phyloP scores from a whole-genome alignment of 495 filamentous ascomycete species.

The Cairneyella variabilis region DNA sequence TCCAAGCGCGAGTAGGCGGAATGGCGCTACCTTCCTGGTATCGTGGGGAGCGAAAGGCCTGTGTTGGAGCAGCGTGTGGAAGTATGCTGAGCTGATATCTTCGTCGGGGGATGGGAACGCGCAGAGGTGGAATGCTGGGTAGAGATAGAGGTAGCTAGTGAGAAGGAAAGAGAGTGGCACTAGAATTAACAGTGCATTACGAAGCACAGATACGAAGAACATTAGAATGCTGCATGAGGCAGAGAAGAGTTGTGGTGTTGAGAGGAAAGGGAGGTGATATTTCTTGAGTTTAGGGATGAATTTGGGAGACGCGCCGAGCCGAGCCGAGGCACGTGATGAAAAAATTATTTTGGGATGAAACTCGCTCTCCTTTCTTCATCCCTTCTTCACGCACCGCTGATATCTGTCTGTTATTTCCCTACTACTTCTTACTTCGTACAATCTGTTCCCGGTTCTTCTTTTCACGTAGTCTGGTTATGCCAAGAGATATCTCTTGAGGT shows the following conservation, averaged over 20 bases:
- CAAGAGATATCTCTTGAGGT: too few species aligned
- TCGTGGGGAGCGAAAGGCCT: neutral
- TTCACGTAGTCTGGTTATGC: too few species aligned
- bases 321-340: too few species aligned
- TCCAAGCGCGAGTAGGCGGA: conserved; percentile 84
- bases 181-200: conserved; percentile 59
- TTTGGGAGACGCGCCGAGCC: too few species aligned
- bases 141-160: conserved; percentile 81
- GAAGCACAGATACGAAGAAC: conserved; percentile 55
- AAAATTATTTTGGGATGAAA: too few species aligned
- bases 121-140: conserved; percentile 76
- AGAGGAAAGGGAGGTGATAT: too few species aligned
- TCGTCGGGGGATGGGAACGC: conserved; percentile 63
- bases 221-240: conserved; percentile 32
- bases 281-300: too few species aligned
- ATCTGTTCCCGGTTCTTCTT: too few species aligned
- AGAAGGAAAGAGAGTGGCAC: conserved; percentile 64
- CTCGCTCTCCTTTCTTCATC: too few species aligned
- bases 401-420: too few species aligned
- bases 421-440: too few species aligned
- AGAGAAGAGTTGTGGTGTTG: neutral
- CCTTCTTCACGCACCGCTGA: too few species aligned
- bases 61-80: conserved; percentile 36
- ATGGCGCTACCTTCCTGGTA: conserved; percentile 59
- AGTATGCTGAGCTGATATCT: conserved; percentile 30